Conservation (phyloP, 225 moss, liverwort and hornwort species). For the Pleurozium schreberi region DNA sequence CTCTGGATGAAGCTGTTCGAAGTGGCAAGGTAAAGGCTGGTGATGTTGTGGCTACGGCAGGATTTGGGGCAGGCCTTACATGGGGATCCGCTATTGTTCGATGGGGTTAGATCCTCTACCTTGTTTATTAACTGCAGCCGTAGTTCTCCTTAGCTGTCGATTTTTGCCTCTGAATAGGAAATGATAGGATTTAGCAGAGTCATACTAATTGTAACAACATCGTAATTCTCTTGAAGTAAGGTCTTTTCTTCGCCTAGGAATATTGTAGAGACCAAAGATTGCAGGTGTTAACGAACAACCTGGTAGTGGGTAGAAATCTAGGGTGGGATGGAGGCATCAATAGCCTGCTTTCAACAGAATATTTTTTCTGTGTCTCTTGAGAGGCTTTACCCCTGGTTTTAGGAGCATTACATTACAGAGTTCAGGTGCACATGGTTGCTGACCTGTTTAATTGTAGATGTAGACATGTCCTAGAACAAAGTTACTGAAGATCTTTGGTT, state of each 20-base stretch:
- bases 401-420: neutral
- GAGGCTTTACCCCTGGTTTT: neutral
- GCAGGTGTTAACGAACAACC: neutral
- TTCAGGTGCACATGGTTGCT: neutral
- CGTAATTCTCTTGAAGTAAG: constrained; percentile 8
- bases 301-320: neutral
- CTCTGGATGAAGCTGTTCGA: constrained; percentile 93
- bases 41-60: constrained; percentile 82
- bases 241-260: neutral
- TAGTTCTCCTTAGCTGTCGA: neutral
- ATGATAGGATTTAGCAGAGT: constrained; percentile 4
- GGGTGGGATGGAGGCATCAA: neutral
- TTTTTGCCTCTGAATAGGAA: constrained; percentile 2
- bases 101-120: constrained; percentile 50
- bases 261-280: neutral
- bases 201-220: constrained; percentile 15
- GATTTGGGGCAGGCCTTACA: constrained; percentile 95
- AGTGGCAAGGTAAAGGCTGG: constrained; percentile 83
- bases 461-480: neutral
- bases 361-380: neutral
- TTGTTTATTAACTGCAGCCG: neutral
- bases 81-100: constrained; percentile 98
- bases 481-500: neutral
- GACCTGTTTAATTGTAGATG: constrained; percentile 2
- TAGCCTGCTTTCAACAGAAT: neutral